Evolutionary conservation across 768 basidiomycete species (phyloP), one percentile per base, ranked within the genome.

Genomic region (Rubroboletus pulcherrimus): DNA sequence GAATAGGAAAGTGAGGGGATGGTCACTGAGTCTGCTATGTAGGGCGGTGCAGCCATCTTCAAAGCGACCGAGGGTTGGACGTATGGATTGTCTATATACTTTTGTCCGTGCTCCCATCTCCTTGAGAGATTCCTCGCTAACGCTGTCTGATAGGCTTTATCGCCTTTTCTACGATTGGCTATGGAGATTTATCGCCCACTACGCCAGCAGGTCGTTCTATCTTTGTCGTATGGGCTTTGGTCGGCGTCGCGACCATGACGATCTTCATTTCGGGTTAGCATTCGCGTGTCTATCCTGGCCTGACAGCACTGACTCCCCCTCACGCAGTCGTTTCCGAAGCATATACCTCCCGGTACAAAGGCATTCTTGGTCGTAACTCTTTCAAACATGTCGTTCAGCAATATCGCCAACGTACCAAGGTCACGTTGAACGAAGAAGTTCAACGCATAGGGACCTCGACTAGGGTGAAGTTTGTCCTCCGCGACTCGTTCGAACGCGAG

Each of bases 181-280:
- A 85, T 59, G 85, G 81, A 70, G 89, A 91, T 62, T 73, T 77
- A 14, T 59, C 80, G 0, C 89, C 88, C 0, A 64, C 67, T 48
- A 84, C 86, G 0, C 81, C 85, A 11, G 82, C 86, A 4, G 91
- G 90, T 11, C 81, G 88, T 24, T 81, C 86, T 14, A 77, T 92
- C 34, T 92, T 92, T 66, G 78, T 91, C 39, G 81, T 83, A 3
- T 91, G 90, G 90, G 86, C 89, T 0, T 68, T 92, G 35, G 70
- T 90, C 7, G 91, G 89, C 15, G 85, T 91, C 14, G 87, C 78
- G 1, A 82, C 87, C 1, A 81, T 91, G 82, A 89, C 90, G 0
- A 82, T 88, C 29, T 74, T 91, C 14, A 77, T 91, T 55, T 86
- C 89, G 7, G 80, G 88, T 87, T 41, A 8, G 80, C 8, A 17